phyloP scores from a whole-genome alignment of 1,284 basidiomycete genomes.

The Hemileia vastatrix region DNA sequence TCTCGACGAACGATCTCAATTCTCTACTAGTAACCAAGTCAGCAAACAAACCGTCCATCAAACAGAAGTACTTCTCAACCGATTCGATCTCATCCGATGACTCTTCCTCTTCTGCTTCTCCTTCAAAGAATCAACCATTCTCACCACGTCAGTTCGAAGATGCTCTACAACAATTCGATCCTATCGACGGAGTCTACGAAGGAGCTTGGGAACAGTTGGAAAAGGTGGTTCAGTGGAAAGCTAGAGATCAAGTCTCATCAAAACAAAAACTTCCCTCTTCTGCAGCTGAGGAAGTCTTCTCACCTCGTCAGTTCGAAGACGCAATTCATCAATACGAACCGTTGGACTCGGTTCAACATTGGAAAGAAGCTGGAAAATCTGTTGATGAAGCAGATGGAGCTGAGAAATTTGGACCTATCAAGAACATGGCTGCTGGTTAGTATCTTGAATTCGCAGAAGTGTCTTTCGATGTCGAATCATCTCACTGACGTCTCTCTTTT shows the following conservation, averaged over 20 bases:
- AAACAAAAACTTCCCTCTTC: background rate
- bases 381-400: too few species aligned
- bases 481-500: background rate
- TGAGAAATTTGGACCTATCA: too few species aligned
- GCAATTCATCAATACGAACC: background rate
- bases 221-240: background rate
- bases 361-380: background rate
- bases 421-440: too few species aligned
- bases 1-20: background rate
- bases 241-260: background rate
- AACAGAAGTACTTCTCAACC: background rate
- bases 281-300: background rate
- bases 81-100: background rate
- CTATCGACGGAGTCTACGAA: background rate
- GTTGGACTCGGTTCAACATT: background rate
- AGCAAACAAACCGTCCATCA: background rate
- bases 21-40: background rate
- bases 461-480: too few species aligned
- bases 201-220: background rate
- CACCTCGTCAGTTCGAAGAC: background rate
- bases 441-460: too few species aligned
- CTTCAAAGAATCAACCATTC: background rate
- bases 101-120: background rate
- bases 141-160: background rate
- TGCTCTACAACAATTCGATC: background rate